Evolutionary conservation across 148 eudicot genomes (phyloP), one percentile per base, ranked within the genome.

Genomic region (Diospyros kaki): DNA sequence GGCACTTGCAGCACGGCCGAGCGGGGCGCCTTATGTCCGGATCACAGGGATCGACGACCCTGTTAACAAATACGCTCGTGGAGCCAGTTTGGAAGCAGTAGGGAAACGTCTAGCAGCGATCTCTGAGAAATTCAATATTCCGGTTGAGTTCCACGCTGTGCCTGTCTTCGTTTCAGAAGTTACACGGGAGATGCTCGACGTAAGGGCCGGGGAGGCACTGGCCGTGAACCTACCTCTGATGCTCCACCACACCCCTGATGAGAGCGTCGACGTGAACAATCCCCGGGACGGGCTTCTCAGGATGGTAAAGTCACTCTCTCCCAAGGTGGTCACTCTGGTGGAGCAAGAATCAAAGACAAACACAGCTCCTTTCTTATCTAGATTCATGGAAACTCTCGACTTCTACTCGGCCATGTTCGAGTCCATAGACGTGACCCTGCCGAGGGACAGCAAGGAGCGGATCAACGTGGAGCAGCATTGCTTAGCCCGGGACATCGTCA

Each of bases 331-430:
- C 3, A 94, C 98, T 6, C 66, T 94, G 70, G 88, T 94, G 7
- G 98, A 94, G 86, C 98, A 94, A 82, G 98, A 94, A 81, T 91
- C 97, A 4, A 94, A 94, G 77, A 91, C 97, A 50, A 94, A 94
- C 56, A 94, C 98, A 0, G 80, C 98, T 43, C 90, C 97, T 9
- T 94, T 94, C 58, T 40, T 91, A 38, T 83, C 93, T 6, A 69
- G 97, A 78, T 94, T 94, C 76, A 41, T 77, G 0, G 98, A 94
- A 75, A 76, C 97, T 8, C 78, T 94, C 0, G 90, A 86, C 41
- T 94, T 77, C 79, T 94, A 94, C 79, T 86, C 93, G 0, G 98
- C 98, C 0, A 94, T 94, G 89, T 94, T 94, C 15, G 98, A 94
- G 82, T 94, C 97, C 0, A 90, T 94, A 9, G 98, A 94, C 39